Evolutionary conservation across 2,329 filamentous ascomycete genomes (phyloP), one percentile per base, ranked within the genome.

Genomic region (Verticillium isaacii): DNA sequence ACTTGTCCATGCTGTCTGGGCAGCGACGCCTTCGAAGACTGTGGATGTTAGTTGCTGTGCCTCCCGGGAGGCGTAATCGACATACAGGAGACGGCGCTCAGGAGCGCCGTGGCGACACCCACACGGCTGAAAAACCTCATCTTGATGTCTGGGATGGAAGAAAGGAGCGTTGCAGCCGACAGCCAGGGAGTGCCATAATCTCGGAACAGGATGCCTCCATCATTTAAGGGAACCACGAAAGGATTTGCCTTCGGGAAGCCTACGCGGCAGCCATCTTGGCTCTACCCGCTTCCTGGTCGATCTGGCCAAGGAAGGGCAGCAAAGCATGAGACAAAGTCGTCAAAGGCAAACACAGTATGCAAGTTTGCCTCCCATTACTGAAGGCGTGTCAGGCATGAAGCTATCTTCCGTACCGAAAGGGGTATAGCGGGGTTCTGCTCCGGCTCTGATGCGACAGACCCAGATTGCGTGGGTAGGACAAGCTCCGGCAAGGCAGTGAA

Each of bases 1-100:
- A 58, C 83, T 80, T 12, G 74, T 79, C 66, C 78, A 82, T 19
- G 62, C 29, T 11, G 63, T 65, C 25, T 70, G 68, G 19, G 64
- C 67, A 3, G 58, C 58, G 45, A 56, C 62, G 39, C 62, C 62
- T 41, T 64, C 34, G 34, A 64, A 25, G 32, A 65, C 64, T 65
- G 36, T 17, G 15, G 12, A 29, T 37, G 34, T 65, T 17, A 32
- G 36, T 29, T 15, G n/a, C 23, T 55, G 5, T 59, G 14, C 34
- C 3, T 15, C 8, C 3, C 29, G 12, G 14, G 15, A 23, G 9
- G 50, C 34, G 17, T 3, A 4, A 19, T 25, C 1, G 5, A 50
- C 64, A 29, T 55, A 66, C 64, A 34, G 23, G 60, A 52, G 32
- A 61, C 60, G 12, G 63, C 58, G 32, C 59, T 59, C 61, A 66